These are phyloP conservation scores for Chalciporus chontae DNA, from an alignment of 768 basidiomycete species.

Conservation along the genomic window DNA sequence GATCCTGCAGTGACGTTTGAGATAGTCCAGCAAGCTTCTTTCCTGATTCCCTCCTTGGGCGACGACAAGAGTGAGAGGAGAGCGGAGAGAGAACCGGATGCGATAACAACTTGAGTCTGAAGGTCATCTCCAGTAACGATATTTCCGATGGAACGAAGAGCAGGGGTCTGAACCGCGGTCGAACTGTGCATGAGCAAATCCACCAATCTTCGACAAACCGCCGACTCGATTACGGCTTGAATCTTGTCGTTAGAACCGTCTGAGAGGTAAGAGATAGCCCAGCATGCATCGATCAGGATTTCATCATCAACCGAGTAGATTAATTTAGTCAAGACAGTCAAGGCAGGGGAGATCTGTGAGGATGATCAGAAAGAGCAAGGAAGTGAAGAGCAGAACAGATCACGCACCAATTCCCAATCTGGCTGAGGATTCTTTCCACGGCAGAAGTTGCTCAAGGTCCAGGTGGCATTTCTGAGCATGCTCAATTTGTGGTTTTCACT, in stretches of 20 bases:
- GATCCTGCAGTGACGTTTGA: conserved; percentile 98
- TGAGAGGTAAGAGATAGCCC: conserved; percentile 99
- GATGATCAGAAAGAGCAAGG: conserved; percentile 12
- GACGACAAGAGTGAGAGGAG: conserved; percentile 90
- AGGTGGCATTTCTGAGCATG: conserved; percentile 98
- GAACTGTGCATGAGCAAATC: conserved; percentile 95
- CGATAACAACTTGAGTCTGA: conserved; percentile 98
- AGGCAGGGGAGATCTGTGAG: conserved; percentile 87
- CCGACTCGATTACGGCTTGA: conserved; percentile 98
- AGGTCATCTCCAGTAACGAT: conserved; percentile 99
- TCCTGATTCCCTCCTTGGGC: conserved; percentile 97
- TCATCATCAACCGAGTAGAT: conserved; percentile 99
- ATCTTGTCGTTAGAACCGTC: conserved; percentile 99
- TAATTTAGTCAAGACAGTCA: conserved; percentile 95
- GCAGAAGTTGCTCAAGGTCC: conserved; percentile 99
- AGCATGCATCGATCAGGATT: conserved; percentile 98
- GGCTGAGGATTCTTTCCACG: conserved; percentile 97
- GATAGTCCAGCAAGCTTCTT: conserved; percentile 99
- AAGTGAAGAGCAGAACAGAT: conserved; percentile 1
- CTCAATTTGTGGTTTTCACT: conserved; percentile 98
- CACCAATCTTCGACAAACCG: conserved; percentile 95
- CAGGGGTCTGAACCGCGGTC: conserved; percentile 96
- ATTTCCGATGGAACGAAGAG: conserved; percentile 96
- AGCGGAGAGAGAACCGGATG: conserved; percentile 94
- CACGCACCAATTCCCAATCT: conserved; percentile 89